Base-by-base conservation (phyloP, 2,329 filamentous ascomycete genomes). In the Corynespora cassiicola region DNA sequence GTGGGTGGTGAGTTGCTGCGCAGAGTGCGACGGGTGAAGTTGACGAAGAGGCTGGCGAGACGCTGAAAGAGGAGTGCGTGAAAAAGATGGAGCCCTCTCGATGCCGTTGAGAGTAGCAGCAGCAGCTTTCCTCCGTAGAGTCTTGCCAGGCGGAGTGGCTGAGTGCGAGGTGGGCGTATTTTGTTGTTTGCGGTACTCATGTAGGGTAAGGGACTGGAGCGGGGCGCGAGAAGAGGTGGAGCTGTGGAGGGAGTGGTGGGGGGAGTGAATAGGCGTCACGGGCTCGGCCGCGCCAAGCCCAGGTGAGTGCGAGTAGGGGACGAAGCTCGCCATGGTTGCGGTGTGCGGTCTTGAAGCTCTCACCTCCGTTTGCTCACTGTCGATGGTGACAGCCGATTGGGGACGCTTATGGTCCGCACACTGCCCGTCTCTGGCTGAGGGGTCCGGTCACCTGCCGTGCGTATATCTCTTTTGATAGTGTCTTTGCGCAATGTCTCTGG, bases 151-250 rank as follows among this genome's bases (percentile, higher is more conserved):
- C 24, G 61, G 58, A 10, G 62, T 58, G 9, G 44, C 52, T 10
- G 55, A 47, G 23, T 54, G 55, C 25, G 56, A 50, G n/a, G 46
- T 53, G 6, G 68, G 64, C 30, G 62, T 62, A 23, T 58, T 51
- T 33, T 68, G 64, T 47, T 65, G 65, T 41, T 63, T 66, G 39
- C 68, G 65, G 38, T 70, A 70, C 39, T 69, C 65, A 54, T 68
- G 67, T 14, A 71, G 52, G 15, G 67, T 60, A n/a, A 71, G 52
- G 3, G 57, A 52, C 28, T 66, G 65, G 14, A 64, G 25, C 4
- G 64, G 61, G 21, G 61, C 61, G 16, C 60, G 60, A 5, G 63
- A 56, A 19, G 62, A 61, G 11, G 52, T 46, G 4, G 66, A 63
- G 21, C 57, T 65, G 21, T 57, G 50, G 15, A 65, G 51, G 3